Evolutionary conservation across 495 filamentous ascomycete species (phyloP), one percentile per base, ranked within the genome.

Genomic region (Penicillium alfredii): DNA sequence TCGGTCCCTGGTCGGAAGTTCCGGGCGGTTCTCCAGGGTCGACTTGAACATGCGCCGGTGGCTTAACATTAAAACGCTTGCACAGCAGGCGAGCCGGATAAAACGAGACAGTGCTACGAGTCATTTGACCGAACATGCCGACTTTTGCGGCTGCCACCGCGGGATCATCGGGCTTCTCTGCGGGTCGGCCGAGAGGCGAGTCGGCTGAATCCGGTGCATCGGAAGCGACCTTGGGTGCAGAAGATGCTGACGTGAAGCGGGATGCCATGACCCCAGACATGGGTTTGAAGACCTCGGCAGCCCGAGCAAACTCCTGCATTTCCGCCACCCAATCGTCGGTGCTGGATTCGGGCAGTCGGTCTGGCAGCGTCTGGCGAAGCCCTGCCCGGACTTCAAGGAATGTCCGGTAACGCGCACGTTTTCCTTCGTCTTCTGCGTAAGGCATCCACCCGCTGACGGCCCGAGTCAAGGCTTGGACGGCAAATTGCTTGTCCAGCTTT

Each of bases 91-190:
- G 70, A 6, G 83, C 78, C 8, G 93, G 92, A 53, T 80, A 83
- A 51, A 94, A 96, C 4, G 79, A 73, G n/a, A 73, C 42, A 1
- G 69, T 66, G 5, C 69, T 77, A 29, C 92, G 68, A 3, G 92
- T 98, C 77, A 96, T 72, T 2, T 78, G 72, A 0, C 92, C 92
- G 59, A 86, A 97, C 88, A 97, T 94, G 16, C 88, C 88, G 47
- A 95, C 56, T 42, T 74, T 82, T n/a, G 92, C 92, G 4, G 92
- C 92, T 45, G 85, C 78, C 41, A 87, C 84, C 3, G 86, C 86
- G 1, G 90, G 86, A 42, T 92, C 82, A 38, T 81, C 71, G 1
- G 74, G 69, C 47, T 84, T 94, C 23, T 72, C 68, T 7, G 66
- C 54, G 0, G 80, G 78, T 20, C 62, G 72, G 13, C 61, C 65